Evolutionary conservation across 805 yeast species (phyloP), one percentile per base, ranked within the genome.

Genomic region (Blastobotrys peoriensis): DNA sequence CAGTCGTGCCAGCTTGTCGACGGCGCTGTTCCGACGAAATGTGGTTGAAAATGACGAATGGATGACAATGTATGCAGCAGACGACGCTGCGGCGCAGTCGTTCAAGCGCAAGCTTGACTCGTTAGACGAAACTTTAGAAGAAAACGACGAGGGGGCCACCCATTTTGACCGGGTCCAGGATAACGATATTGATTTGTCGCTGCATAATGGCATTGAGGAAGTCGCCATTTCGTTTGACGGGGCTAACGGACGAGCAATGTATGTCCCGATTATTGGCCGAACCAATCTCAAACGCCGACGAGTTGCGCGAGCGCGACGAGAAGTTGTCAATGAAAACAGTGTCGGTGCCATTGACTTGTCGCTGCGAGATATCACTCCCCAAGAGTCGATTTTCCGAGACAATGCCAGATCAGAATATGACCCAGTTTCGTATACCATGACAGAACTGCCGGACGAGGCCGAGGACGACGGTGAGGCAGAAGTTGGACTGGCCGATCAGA

Each of bases 211-310:
- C 46, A 72, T 73, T 33, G 81, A 81, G 52, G 95, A 89, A 63
- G 62, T 89, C 50, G 79, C 83, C 1, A 66, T 89, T 38, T 75
- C 79, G 36, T 77, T 86, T 53, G 70, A 71, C 45, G 59, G 65
- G 21, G 75, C 74, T 38, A 64, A 76, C 25, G 66, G 69, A 20
- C 70, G 76, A 5, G 95, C 87, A 2, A 76, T 74, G 55, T 93
- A 83, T 61, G 78, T 83, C 47, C 96, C 97, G 5, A 68, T 91
- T 15, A 69, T 75, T 10, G 87, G 89, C 28, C 79, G 82, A 54
- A 73, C 86, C 36, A 93, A 83, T 53, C 76, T 93, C 60, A 87
- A 85, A 68, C 83, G 91, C 61, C 80, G 95, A 61, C 79, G 96
- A 64, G 78, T 87, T 10, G 81, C 78, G 33, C 71, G 78, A 38